Evolutionary conservation across 805 yeast species (phyloP).

Genomic region (Candida arabinofermentans): DNA sequence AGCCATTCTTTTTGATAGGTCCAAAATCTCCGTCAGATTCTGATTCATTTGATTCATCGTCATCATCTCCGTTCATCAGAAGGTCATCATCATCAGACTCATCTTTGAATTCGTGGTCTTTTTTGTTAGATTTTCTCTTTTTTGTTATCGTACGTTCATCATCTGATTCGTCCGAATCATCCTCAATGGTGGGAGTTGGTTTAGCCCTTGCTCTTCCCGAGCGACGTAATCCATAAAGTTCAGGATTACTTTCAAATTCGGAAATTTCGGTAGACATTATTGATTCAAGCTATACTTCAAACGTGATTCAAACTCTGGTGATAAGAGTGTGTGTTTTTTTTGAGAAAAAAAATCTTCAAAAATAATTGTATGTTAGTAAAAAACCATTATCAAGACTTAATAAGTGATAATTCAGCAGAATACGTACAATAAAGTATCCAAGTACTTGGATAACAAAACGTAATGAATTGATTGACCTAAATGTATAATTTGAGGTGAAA

Average conservation of each 20-base stretch:
- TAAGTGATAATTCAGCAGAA: too few species aligned
- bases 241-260: constrained; percentile 68
- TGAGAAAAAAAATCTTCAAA: too few species aligned
- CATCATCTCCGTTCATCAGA: constrained; percentile 14
- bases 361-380: too few species aligned
- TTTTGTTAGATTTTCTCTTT: constrained; percentile 15
- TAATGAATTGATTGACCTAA: too few species aligned
- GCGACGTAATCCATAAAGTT: constrained; percentile 77
- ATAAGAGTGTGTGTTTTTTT: too few species aligned
- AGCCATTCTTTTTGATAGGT: constrained; percentile 18
- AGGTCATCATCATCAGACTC: constrained; percentile 19
- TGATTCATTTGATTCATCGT: constrained; percentile 23
- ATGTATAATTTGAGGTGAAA: too few species aligned
- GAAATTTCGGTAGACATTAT: constrained; percentile 21
- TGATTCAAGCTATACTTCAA: too few species aligned
- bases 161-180: constrained; percentile 23
- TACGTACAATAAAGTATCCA: too few species aligned
- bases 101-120: constrained; percentile 17
- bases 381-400: too few species aligned
- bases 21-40: constrained; percentile 31
- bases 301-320: too few species aligned
- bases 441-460: too few species aligned
- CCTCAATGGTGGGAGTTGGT: constrained; percentile 31
- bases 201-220: constrained; percentile 57
- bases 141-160: constrained; percentile 2